These are phyloP conservation scores for Zygotorulaspora sp. DNA, from an alignment of 805 yeast genomes.

Conservation along the genomic window DNA sequence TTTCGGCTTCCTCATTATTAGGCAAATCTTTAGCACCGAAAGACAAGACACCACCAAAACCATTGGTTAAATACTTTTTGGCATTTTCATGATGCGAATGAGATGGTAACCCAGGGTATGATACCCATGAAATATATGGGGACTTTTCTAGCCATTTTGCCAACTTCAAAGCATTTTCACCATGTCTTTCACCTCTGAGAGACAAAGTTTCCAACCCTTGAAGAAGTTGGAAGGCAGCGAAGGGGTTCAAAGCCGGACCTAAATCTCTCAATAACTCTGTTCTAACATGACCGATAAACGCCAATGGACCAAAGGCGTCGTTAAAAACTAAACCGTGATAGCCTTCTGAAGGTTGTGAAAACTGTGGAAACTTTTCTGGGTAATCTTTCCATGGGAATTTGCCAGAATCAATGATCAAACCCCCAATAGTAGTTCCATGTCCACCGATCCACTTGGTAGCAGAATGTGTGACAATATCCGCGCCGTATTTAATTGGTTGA, in stretches of 20 bases:
- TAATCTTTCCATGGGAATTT: constrained; percentile 86
- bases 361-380: constrained; percentile 87
- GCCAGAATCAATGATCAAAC: constrained; percentile 85
- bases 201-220: constrained; percentile 95
- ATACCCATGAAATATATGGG: constrained; percentile 80
- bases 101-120: constrained; percentile 83
- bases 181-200: constrained; percentile 90
- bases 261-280: constrained; percentile 84
- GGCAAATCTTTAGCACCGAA: constrained; percentile 75
- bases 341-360: constrained; percentile 85
- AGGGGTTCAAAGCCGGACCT: constrained; percentile 87
- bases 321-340: constrained; percentile 84
- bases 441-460: constrained; percentile 99
- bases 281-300: constrained; percentile 76
- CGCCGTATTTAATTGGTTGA: constrained; percentile 83
- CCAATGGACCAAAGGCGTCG: constrained; percentile 76
- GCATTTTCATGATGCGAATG: constrained; percentile 76
- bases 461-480: constrained; percentile 86
- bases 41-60: constrained; percentile 84
- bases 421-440: constrained; percentile 92
- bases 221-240: constrained; percentile 76
- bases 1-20: constrained; percentile 37
- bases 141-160: constrained; percentile 72
- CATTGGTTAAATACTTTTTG: constrained; percentile 72
- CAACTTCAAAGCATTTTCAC: constrained; percentile 70